phyloP scores from a whole-genome alignment of 2,329 filamentous ascomycete species.

The Botrytis aclada region DNA sequence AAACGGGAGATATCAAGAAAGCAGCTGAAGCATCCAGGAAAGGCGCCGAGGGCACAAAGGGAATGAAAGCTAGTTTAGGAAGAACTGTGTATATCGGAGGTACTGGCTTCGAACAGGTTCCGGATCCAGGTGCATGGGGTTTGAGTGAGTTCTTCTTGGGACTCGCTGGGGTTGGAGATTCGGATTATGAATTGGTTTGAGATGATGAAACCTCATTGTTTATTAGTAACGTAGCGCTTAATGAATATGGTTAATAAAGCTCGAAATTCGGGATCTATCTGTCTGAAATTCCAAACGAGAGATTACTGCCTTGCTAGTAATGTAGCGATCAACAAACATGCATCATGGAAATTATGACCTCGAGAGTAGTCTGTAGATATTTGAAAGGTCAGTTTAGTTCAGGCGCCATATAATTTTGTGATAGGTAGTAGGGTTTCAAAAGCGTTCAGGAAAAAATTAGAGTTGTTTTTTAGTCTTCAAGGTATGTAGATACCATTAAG shows the following conservation, averaged over 20 bases:
- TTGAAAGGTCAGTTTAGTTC: background rate
- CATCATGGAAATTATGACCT: background rate
- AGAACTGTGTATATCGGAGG: conserved; percentile 80
- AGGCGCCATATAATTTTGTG: background rate
- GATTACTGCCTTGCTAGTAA: background rate
- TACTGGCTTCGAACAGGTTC: conserved; percentile 67
- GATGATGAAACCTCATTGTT: background rate
- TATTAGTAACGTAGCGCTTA: conserved; percentile 3
- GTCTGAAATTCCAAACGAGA: background rate
- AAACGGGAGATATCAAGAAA: conserved; percentile 63
- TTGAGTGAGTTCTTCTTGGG: conserved; percentile 80
- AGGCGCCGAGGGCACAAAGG: conserved; percentile 81
- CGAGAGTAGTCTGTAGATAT: background rate
- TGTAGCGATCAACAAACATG: background rate
- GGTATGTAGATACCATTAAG: conserved; percentile 17
- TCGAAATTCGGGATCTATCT: background rate
- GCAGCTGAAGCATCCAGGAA: conserved; percentile 73
- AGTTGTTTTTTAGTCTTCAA: conserved; percentile 21
- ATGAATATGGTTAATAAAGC: background rate
- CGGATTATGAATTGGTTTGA: conserved; percentile 38
- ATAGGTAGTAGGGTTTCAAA: background rate
- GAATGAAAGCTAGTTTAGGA: conserved; percentile 87
- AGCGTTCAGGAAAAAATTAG: conserved; percentile 20
- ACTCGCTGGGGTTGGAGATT: conserved; percentile 52
- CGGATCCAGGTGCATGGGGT: conserved; percentile 74